Percentiles rank a stretch among this genome's conserved stretches.
phyloP scores from a whole-genome alignment of 2,329 filamentous ascomycete genomes.

The Neopestalotiopsis rosae region DNA sequence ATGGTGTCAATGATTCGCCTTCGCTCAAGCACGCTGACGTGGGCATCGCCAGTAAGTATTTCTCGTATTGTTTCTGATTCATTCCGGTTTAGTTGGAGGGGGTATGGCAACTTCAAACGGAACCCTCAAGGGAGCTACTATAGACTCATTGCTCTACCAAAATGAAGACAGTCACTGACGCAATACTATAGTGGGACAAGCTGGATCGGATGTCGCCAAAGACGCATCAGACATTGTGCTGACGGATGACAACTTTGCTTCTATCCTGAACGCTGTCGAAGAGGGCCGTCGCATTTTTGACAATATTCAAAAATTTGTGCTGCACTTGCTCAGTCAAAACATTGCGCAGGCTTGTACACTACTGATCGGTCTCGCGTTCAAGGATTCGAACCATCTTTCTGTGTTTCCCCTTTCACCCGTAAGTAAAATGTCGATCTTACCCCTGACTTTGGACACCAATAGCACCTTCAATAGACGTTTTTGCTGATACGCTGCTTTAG shows the following conservation, averaged over 20 bases:
- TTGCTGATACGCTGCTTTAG: not conserved
- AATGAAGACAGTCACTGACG: no score
- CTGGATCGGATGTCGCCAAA: conserved; percentile 61
- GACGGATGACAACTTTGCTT: conserved; percentile 76
- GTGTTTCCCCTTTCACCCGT: conserved; percentile 75
- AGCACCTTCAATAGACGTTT: not conserved
- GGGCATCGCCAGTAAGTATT: conserved; percentile 60
- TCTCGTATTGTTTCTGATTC: no score
- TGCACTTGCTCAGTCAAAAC: conserved; percentile 73
- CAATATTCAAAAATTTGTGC: conserved; percentile 77
- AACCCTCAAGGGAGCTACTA: no score
- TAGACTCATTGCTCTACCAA: no score
- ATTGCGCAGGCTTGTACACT: conserved; percentile 74
- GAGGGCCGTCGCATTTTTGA: conserved; percentile 75
- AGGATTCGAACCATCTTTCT: conserved; percentile 66
- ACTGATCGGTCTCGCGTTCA: conserved; percentile 75
- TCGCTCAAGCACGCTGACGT: conserved; percentile 73
- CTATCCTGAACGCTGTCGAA: conserved; percentile 72
- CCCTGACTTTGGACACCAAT: not conserved
- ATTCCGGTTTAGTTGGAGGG: no score
- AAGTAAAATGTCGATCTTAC: not conserved
- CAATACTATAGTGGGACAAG: conserved; percentile 50
- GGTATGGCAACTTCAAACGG: no score
- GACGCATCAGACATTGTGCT: conserved; percentile 69
- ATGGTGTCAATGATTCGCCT: conserved; percentile 76